Conservation (phyloP, 177 flowering plant species). For the Vitis hybrid region DNA sequence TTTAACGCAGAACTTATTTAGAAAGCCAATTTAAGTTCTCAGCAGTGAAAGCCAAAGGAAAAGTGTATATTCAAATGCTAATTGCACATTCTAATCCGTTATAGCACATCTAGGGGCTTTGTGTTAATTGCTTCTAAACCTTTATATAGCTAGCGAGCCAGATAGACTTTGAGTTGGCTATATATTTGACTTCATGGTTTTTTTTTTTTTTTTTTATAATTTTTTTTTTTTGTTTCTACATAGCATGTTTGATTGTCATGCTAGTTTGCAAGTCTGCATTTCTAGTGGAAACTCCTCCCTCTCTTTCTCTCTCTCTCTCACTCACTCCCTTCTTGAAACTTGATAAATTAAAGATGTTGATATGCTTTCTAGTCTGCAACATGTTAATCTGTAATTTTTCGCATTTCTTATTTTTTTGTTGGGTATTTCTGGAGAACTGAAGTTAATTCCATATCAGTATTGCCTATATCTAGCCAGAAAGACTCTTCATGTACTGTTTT, state of each 20-base stretch:
- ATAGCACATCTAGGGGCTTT: not conserved
- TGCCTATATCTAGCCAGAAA: too few species aligned
- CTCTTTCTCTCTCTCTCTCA: not conserved
- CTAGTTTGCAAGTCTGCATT: not conserved
- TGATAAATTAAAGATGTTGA: too few species aligned
- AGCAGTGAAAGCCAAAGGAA: not conserved
- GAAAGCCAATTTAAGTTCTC: not conserved
- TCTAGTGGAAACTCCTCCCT: not conserved
- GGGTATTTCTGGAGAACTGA: too few species aligned
- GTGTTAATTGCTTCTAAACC: not conserved
- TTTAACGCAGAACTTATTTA: not conserved
- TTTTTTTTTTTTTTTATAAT: not conserved
- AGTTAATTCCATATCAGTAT: too few species aligned
- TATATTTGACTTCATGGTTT: not conserved
- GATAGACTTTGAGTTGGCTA: not conserved
- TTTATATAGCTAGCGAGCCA: not conserved
- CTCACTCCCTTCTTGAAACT: too few species aligned
- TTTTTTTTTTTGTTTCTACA: not conserved
- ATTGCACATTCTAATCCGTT: not conserved
- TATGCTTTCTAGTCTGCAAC: too few species aligned
- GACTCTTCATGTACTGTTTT: too few species aligned
- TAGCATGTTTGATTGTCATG: not conserved
- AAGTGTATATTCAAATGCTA: not conserved
- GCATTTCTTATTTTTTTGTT: too few species aligned
- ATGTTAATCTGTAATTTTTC: too few species aligned